phyloP scores from a whole-genome alignment of 768 basidiomycete species.

The Rhodotorula graminis region DNA sequence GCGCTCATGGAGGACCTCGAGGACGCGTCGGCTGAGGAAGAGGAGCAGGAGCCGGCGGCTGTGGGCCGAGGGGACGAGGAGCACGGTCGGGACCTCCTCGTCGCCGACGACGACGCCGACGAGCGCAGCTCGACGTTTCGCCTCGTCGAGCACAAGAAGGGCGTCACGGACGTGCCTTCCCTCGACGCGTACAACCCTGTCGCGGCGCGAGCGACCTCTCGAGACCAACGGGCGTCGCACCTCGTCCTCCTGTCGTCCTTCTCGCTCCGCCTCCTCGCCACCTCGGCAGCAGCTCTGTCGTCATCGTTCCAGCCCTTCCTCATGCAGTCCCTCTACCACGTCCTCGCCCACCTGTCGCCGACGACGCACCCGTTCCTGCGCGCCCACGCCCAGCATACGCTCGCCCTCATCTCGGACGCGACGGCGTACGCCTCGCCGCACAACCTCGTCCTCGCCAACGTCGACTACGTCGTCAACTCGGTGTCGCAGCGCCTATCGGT shows the following conservation, averaged over 20 bases:
- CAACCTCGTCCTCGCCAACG: conserved; percentile 85
- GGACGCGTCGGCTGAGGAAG: conserved; percentile 53
- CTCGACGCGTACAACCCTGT: conserved; percentile 21
- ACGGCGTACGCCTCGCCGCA: conserved; percentile 83
- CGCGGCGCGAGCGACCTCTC: neutral
- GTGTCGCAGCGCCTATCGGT: conserved; percentile 76
- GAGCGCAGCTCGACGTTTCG: neutral
- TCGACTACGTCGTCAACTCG: conserved; percentile 90
- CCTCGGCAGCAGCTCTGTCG: conserved; percentile 66
- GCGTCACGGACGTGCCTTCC: neutral
- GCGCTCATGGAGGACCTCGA: conserved; percentile 64
- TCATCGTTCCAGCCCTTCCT: conserved; percentile 67
- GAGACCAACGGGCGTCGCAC: conserved; percentile 49
- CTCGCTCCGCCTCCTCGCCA: conserved; percentile 68
- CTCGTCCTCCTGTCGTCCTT: conserved; percentile 65
- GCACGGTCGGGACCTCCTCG: neutral
- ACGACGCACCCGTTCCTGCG: conserved; percentile 59
- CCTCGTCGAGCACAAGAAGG: conserved; percentile 34
- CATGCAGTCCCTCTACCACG: conserved; percentile 73
- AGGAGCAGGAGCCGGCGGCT: conserved; percentile 25
- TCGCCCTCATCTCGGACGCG: conserved; percentile 65
- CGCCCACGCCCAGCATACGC: conserved; percentile 67
- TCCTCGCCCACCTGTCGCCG: conserved; percentile 80
- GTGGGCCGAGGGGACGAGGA: neutral
- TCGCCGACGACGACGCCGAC: neutral